Conservation (phyloP, 192 early-diverging fungal species). For the Geosiphon pyriformis region DNA sequence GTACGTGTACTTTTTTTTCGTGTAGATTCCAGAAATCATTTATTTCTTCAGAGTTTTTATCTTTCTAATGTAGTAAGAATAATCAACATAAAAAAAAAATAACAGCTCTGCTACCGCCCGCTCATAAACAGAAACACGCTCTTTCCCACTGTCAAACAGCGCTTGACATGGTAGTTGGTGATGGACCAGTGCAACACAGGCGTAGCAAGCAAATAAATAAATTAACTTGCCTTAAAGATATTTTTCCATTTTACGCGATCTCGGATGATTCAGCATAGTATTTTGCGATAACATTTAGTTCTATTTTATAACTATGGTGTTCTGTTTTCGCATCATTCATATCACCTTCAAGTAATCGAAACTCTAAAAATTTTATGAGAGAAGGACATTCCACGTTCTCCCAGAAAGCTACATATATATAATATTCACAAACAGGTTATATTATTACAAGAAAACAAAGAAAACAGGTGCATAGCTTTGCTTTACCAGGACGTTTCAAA, state of each 20-base stretch:
- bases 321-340: conserved; percentile 14
- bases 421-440: background rate
- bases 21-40: background rate
- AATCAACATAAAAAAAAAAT: background rate
- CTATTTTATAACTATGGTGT: conserved; percentile 9
- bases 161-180: conserved; percentile 4
- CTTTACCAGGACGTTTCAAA: background rate
- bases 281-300: conserved; percentile 21
- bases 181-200: background rate
- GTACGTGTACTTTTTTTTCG: background rate
- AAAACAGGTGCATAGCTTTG: background rate
- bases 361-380: conserved; percentile 22
- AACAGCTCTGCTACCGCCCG: background rate
- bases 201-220: conserved; percentile 9
- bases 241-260: conserved; percentile 16
- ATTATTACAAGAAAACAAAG: background rate
- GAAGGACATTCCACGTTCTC: background rate
- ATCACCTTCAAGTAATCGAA: conserved; percentile 13
- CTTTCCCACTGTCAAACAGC: conserved; percentile 6
- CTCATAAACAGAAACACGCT: conserved; percentile 5
- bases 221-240: conserved; percentile 19
- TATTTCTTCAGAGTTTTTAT: background rate
- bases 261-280: conserved; percentile 17
- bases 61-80: background rate
- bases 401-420: conserved; percentile 19